Percentiles rank a stretch among this genome's conserved stretches.
Conservation (phyloP, 345 rosid species). For the Eucalyptus sp. region DNA sequence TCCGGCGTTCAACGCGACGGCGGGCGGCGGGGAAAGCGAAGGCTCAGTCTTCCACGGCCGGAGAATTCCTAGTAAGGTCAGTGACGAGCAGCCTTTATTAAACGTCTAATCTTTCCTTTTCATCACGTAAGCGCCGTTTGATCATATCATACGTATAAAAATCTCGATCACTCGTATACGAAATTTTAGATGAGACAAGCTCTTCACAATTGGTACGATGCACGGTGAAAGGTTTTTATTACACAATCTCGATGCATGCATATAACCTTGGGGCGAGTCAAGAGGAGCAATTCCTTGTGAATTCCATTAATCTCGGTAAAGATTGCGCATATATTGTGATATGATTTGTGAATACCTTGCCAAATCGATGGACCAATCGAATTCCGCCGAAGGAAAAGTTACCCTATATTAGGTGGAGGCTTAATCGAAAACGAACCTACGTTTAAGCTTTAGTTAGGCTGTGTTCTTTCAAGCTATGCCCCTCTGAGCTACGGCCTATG, state of each 20-base stretch:
- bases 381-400: neutral
- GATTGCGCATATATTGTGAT: neutral
- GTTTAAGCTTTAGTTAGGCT: neutral
- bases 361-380: neutral
- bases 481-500: neutral
- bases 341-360: too few relatives aligned
- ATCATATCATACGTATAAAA: neutral
- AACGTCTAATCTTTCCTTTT: neutral
- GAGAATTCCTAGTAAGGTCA: conserved; percentile 24
- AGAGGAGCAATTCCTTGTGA: neutral
- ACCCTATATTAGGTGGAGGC: neutral
- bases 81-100: neutral
- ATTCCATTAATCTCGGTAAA: neutral
- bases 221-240: neutral
- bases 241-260: neutral
- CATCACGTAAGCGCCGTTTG: neutral
- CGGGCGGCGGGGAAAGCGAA: conserved; percentile 8
- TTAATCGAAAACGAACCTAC: neutral
- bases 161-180: neutral
- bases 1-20: conserved; percentile 29
- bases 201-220: neutral
- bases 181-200: neutral
- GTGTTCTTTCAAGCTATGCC: neutral
- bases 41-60: conserved; percentile 30
- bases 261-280: neutral